Evolutionary conservation across 2,329 filamentous ascomycete species (phyloP).

Genomic region (Cercospora nicotianae): DNA sequence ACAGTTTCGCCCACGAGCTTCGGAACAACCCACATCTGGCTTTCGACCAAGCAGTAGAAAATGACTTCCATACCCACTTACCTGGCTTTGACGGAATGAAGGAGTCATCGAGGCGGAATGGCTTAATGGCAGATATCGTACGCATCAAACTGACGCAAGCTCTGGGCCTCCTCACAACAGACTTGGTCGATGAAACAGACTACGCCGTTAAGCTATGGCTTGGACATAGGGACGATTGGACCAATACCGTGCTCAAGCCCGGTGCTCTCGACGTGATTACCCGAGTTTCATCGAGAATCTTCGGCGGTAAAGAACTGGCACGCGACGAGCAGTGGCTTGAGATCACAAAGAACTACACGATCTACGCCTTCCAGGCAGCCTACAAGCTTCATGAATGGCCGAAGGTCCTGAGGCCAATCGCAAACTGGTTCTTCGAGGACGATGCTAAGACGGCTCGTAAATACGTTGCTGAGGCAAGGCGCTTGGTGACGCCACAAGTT

Average conservation of each 20-base stretch:
- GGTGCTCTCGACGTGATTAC: not conserved
- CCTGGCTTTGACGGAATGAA: slow-evolving; percentile 27
- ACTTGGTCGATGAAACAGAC: not conserved
- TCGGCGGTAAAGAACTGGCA: not conserved
- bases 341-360: not conserved
- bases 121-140: slow-evolving; percentile 21
- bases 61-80: slow-evolving; percentile 13
- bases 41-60: slow-evolving; percentile 14
- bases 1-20: slow-evolving; percentile 21
- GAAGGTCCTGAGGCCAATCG: not conserved
- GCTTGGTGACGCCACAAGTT: not conserved
- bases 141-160: slow-evolving; percentile 6
- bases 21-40: slow-evolving; percentile 25
- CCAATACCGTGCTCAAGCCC: not conserved
- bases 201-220: not conserved
- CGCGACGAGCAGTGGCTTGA: not conserved
- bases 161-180: not conserved
- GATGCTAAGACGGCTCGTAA: not conserved
- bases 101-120: slow-evolving; percentile 13
- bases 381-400: not conserved
- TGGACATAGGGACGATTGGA: not conserved
- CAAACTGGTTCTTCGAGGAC: not conserved
- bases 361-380: not conserved
- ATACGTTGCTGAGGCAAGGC: not conserved
- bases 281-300: not conserved